These are phyloP conservation scores for Daldinia caldariorum DNA, from an alignment of 495 filamentous ascomycete genomes.

Conservation along the genomic window DNA sequence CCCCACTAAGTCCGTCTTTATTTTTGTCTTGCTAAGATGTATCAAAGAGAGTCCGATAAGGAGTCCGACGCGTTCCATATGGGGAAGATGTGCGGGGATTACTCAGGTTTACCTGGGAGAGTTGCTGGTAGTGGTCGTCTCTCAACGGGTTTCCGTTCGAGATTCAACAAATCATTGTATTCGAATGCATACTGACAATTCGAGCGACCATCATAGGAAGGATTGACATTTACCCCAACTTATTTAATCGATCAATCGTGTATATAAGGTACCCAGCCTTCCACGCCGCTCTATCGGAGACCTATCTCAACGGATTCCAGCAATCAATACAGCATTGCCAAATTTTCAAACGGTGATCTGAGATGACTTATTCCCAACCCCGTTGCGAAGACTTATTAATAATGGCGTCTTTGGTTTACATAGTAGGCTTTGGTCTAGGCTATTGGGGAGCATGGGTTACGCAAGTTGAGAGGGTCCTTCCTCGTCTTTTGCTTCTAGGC, in stretches of 20 bases:
- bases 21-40: background rate
- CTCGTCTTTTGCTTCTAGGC: background rate
- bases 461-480: background rate
- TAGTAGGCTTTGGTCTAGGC: too few species aligned
- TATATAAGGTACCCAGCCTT: slow-evolving; percentile 4
- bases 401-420: too few species aligned
- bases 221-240: slow-evolving; percentile 1
- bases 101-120: slow-evolving; percentile 1
- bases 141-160: background rate
- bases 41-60: background rate
- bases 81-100: background rate
- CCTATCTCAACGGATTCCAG: background rate
- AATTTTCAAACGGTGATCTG: background rate
- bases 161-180: slow-evolving; percentile 1
- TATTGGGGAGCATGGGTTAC: too few species aligned
- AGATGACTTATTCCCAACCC: background rate
- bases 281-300: background rate
- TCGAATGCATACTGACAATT: background rate
- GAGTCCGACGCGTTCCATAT: background rate
- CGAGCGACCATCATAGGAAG: background rate
- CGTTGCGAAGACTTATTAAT: background rate
- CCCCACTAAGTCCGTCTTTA: background rate
- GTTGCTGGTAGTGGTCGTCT: background rate
- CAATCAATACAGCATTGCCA: background rate
- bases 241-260: background rate